Conservation (phyloP, 2,329 filamentous ascomycete genomes). For the Cordyceps cateniannulata region DNA sequence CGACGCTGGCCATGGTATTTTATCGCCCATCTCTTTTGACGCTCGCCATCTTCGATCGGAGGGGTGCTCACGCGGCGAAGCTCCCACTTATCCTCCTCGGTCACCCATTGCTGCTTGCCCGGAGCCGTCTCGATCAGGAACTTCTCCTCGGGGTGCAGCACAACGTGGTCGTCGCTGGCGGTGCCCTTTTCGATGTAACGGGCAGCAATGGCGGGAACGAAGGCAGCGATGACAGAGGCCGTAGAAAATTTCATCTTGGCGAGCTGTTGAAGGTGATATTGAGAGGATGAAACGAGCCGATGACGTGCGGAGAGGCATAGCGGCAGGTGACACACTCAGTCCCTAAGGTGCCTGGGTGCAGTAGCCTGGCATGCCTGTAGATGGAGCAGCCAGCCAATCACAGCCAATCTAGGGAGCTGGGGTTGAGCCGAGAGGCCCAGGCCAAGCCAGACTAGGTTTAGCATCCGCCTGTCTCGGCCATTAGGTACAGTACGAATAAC, state of each 20-base stretch:
- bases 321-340: not conserved
- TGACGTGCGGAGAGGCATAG: conserved; percentile 1
- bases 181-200: conserved; percentile 46
- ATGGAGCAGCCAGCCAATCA: no score
- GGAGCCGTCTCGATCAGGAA: conserved; percentile 82
- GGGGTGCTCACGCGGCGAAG: conserved; percentile 62
- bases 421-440: no score
- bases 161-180: conserved; percentile 35
- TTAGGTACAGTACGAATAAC: no score
- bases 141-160: conserved; percentile 34
- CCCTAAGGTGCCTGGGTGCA: not conserved
- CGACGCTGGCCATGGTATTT: no score
- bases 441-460: no score
- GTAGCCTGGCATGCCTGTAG: not conserved
- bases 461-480: no score
- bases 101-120: conserved; percentile 78
- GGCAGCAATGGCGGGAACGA: conserved; percentile 48
- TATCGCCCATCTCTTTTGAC: no score
- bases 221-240: conserved; percentile 46
- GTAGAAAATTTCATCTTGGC: conserved; percentile 45
- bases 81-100: conserved; percentile 92
- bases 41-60: not conserved
- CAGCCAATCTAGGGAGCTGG: no score
- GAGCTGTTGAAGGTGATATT: not conserved
- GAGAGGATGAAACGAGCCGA: not conserved